These are phyloP conservation scores for Kandelia obovata DNA, from an alignment of 345 rosid species.

Conservation along the genomic window DNA sequence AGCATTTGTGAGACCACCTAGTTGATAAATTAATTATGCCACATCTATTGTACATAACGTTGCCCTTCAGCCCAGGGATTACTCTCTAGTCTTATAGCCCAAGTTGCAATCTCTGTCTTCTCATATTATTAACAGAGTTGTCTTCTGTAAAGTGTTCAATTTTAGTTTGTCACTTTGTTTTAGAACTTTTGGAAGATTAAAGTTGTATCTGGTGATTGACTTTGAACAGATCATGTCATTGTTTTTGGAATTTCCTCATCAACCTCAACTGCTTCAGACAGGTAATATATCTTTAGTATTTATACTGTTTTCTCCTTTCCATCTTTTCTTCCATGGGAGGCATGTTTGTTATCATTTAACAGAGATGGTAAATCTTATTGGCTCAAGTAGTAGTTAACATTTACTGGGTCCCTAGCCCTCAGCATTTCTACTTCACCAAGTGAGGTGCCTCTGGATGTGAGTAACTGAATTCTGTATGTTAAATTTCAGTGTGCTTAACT, in stretches of 20 bases:
- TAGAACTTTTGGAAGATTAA: background rate
- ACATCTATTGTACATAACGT: too few relatives aligned
- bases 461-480: conserved; percentile 7
- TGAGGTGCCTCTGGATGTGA: conserved; percentile 1
- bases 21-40: too few relatives aligned
- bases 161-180: background rate
- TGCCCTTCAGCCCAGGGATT: too few relatives aligned
- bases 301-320: background rate
- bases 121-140: background rate
- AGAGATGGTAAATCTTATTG: conserved; percentile 8
- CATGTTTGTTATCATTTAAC: conserved; percentile 1
- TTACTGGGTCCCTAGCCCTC: background rate
- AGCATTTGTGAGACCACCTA: too few relatives aligned
- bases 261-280: conserved; percentile 88
- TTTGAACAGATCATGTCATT: conserved; percentile 65
- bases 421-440: background rate
- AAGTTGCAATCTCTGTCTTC: background rate
- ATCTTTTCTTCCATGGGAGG: background rate
- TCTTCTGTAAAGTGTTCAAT: too few relatives aligned
- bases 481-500: conserved; percentile 81
- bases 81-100: background rate
- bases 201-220: conserved; percentile 1
- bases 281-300: conserved; percentile 39
- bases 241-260: conserved; percentile 86
- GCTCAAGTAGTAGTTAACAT: conserved; percentile 6